Percentiles rank a stretch among this genome's conserved stretches.
These are phyloP conservation scores for Abrus pulchellus DNA, from an alignment of 306 rosid species.

Conservation along the genomic window DNA sequence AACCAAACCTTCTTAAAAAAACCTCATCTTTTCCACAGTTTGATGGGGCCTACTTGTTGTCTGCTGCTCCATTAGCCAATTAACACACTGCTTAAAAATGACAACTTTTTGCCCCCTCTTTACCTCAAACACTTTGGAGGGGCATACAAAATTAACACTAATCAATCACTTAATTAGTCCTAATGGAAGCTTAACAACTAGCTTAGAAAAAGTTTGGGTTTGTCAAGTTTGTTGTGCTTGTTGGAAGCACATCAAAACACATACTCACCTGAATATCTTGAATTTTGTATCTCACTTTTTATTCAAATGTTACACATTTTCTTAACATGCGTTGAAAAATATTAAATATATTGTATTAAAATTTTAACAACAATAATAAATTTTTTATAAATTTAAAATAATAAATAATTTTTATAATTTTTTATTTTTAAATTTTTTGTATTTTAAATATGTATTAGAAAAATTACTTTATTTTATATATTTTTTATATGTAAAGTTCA, in stretches of 20 bases:
- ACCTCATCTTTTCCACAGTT: constrained; percentile 52
- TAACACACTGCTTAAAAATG: constrained; percentile 44
- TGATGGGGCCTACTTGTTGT: constrained; percentile 59
- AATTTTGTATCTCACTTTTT: not conserved
- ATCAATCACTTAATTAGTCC: constrained; percentile 24
- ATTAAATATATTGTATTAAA: too few species aligned
- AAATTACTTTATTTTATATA: too few species aligned
- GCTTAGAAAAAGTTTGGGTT: constrained; percentile 41
- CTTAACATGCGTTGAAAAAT: too few species aligned
- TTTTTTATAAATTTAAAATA: too few species aligned
- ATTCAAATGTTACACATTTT: too few species aligned
- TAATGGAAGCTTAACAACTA: constrained; percentile 39
- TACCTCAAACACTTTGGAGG: not conserved
- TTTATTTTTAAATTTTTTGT: too few species aligned
- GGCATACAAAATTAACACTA: constrained; percentile 8
- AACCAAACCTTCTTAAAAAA: not conserved
- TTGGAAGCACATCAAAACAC: constrained; percentile 29
- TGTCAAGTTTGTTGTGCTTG: constrained; percentile 56
- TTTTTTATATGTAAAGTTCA: too few species aligned
- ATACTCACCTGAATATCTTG: not conserved
- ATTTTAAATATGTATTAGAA: too few species aligned
- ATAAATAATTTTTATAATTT: too few species aligned
- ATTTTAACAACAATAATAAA: too few species aligned
- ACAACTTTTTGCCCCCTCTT: constrained; percentile 1
- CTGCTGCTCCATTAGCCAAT: constrained; percentile 54